Base-by-base conservation (phyloP, 129 eudicot species). In the Ambrosia artemisiifolia region DNA sequence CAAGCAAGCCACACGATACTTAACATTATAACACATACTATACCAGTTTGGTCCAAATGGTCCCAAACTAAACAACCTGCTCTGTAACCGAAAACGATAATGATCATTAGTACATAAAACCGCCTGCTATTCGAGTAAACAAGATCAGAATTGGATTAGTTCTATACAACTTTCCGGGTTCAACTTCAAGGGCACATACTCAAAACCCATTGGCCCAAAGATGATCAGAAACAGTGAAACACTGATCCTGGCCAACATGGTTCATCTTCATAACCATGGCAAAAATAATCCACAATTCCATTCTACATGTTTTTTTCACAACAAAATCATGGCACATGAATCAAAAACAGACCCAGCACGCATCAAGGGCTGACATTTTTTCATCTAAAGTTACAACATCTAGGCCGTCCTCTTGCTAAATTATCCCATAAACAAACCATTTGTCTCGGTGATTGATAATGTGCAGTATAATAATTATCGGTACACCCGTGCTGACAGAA, bases 391-490 rank as follows among this genome's bases (percentile, higher is more conserved):
- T 90, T 90, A 81, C 98, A 94, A 81, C 96, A 90, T 33, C 47
- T 85, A 57, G 96, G 82, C 30, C 81, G 86, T 11, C 98, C 96
- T 73, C 86, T 82, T 8, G 76, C 78, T 75, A 93, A 77, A 70
- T 93, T 87, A 77, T 85, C 87, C 98, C 98, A 93, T 28, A 93
- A 75, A 80, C 98, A 93, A 18, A 90, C 63, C 98, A 93, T 93
- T 63, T 93, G 98, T 69, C 95, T 76, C 1, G 95, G 98, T 18
- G 98, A 93, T 81, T 93, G 98, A 71, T 93, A 93, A 77, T 93
- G 98, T 0, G 98, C 98, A 0, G 98, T 89, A 76, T 75, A 83
- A 78, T 93, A 93, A 53, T 88, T 81, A 42, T 87, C 92, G 85
- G 90, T 68, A 73, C 98, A 90, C n/a, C 98, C 98, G 36, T 84